phyloP scores from a whole-genome alignment of 768 basidiomycete genomes.

The Hortiboletus campestris region DNA sequence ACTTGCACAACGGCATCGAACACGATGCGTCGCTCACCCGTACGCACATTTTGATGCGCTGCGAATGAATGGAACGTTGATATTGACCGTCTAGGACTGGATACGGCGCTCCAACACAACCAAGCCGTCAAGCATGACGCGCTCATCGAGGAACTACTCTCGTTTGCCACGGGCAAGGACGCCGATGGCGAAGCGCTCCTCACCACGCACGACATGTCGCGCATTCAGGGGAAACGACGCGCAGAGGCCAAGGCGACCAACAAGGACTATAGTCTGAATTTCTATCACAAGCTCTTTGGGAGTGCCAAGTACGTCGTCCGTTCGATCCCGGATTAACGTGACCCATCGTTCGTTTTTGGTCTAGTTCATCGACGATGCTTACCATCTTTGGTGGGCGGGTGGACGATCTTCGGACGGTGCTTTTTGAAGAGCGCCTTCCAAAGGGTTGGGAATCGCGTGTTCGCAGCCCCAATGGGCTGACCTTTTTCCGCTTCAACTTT shows the following conservation, averaged over 20 bases:
- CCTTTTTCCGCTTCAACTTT: slow-evolving; percentile 54
- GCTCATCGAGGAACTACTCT: slow-evolving; percentile 58
- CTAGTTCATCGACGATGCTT: slow-evolving; percentile 64
- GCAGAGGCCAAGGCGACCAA: slow-evolving; percentile 55
- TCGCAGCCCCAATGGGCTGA: slow-evolving; percentile 54
- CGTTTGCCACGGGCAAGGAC: slow-evolving; percentile 58
- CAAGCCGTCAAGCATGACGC: slow-evolving; percentile 52
- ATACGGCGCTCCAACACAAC: slow-evolving; percentile 43
- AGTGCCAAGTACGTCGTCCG: slow-evolving; percentile 62
- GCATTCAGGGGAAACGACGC: slow-evolving; percentile 58
- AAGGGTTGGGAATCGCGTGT: slow-evolving; percentile 69
- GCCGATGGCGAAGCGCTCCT: slow-evolving; percentile 44
- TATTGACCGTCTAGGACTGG: slow-evolving; percentile 46
- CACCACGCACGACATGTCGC: slow-evolving; percentile 58
- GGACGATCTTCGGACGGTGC: slow-evolving; percentile 49
- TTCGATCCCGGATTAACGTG: background rate
- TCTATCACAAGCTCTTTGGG: slow-evolving; percentile 62
- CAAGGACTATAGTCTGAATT: slow-evolving; percentile 50
- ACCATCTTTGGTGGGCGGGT: slow-evolving; percentile 67
- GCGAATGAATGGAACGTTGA: background rate
- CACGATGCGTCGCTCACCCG: slow-evolving; percentile 36
- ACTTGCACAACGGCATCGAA: slow-evolving; percentile 62
- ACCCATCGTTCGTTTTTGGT: background rate
- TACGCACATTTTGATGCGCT: slow-evolving; percentile 9
- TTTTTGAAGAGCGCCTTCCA: slow-evolving; percentile 68